Conservation (phyloP, 495 filamentous ascomycete genomes). For the Aspergillus egyptiacus region DNA sequence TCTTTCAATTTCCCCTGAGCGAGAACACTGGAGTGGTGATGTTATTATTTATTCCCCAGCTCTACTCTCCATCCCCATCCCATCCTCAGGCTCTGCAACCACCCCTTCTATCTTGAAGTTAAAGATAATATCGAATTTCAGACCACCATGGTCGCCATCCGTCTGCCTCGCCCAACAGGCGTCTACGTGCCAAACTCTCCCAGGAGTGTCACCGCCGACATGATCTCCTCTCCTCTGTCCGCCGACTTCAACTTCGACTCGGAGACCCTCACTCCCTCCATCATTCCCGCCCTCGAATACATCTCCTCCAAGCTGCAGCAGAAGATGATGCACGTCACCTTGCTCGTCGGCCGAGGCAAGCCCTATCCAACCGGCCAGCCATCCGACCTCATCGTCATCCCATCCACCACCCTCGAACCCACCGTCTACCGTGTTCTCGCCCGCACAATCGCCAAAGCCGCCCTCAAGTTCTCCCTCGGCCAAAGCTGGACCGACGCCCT, state of each 20-base stretch:
- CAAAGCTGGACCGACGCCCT: conserved; percentile 41
- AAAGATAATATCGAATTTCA: background rate
- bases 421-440: conserved; percentile 34
- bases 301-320: conserved; percentile 44
- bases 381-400: conserved; percentile 43
- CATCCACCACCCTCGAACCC: conserved; percentile 35
- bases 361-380: conserved; percentile 39
- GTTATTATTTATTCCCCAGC: conserved; percentile 5
- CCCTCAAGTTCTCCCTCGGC: conserved; percentile 39
- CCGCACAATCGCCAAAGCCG: conserved; percentile 36
- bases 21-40: background rate
- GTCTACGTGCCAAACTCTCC: conserved; percentile 37
- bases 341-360: conserved; percentile 43
- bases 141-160: conserved; percentile 35
- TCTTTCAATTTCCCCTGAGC: conserved; percentile 3
- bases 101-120: background rate
- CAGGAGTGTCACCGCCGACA: conserved; percentile 35
- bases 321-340: conserved; percentile 41
- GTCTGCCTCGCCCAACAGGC: conserved; percentile 38
- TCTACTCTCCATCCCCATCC: background rate
- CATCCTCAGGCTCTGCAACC: background rate
- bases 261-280: conserved; percentile 35
- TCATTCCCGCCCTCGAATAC: conserved; percentile 44
- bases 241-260: conserved; percentile 40
- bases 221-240: conserved; percentile 43